Evolutionary conservation across 768 basidiomycete species (phyloP).

Genomic region (Coprinopsis cinerea): DNA sequence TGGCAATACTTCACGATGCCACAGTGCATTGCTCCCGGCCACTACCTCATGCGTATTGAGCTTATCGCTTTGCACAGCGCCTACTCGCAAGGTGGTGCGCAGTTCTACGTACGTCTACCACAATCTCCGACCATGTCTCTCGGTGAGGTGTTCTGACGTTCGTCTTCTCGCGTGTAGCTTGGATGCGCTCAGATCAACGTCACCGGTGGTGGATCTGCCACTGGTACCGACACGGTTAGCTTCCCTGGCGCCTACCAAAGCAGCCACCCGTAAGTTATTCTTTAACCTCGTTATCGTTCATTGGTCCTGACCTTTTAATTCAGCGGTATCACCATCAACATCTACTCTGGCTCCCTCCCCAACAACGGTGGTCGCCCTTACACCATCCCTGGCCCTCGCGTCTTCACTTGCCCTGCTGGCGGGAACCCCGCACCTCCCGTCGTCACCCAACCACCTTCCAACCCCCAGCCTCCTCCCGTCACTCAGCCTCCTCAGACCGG

Average conservation of each 20-base stretch:
- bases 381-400: constrained; percentile 11
- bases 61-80: constrained; percentile 9
- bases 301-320: background rate
- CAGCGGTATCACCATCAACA: constrained; percentile 14
- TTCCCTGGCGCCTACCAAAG: constrained; percentile 10
- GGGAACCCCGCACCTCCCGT: background rate
- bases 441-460: background rate
- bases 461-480: background rate
- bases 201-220: constrained; percentile 6
- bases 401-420: constrained; percentile 4
- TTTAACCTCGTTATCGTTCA: background rate
- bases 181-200: constrained; percentile 12
- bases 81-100: constrained; percentile 8
- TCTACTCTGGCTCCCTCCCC: constrained; percentile 11
- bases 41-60: constrained; percentile 10
- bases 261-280: constrained; percentile 8
- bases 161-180: too few species aligned
- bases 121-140: too few species aligned
- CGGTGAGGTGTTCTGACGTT: too few species aligned
- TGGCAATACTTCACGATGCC: constrained; percentile 13
- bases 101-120: constrained; percentile 13
- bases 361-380: constrained; percentile 10
- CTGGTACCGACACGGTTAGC: constrained; percentile 2
- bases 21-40: constrained; percentile 7
- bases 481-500: background rate